A percentile compares a stretch with the other conserved stretches of the same genome.
These are phyloP conservation scores for Mycosphaerella arachidis DNA, from an alignment of 2,329 filamentous ascomycete species.

Conservation along the genomic window DNA sequence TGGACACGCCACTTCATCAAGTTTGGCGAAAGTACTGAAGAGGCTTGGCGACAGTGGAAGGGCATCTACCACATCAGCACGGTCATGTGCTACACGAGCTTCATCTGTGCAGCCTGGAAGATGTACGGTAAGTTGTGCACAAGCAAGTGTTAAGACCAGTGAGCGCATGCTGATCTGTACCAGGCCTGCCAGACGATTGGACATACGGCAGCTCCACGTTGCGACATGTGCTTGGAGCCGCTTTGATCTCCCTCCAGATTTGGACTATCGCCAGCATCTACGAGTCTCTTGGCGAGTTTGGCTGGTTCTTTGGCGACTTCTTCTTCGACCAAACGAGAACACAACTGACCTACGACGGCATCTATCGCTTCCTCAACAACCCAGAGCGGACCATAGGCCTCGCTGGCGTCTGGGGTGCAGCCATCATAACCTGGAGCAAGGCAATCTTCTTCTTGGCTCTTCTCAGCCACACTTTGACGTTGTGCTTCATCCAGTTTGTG, in stretches of 20 bases:
- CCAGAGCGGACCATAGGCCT: constrained; percentile 90
- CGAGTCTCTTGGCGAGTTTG: constrained; percentile 92
- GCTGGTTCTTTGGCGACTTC: constrained; percentile 99
- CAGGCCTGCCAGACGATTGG: constrained; percentile 73
- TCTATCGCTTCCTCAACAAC: constrained; percentile 97
- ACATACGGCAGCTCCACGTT: constrained; percentile 78
- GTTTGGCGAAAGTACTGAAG: constrained; percentile 81
- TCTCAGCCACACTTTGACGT: constrained; percentile 75
- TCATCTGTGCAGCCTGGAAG: constrained; percentile 90
- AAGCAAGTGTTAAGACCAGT: neutral
- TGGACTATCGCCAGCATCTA: constrained; percentile 95
- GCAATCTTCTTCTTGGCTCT: constrained; percentile 83
- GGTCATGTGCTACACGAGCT: constrained; percentile 82
- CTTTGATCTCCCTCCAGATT: constrained; percentile 77
- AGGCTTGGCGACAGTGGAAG: constrained; percentile 98
- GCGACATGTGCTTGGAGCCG: constrained; percentile 77
- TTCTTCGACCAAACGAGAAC: constrained; percentile 92
- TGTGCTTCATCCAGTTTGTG: constrained; percentile 86
- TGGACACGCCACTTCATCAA: constrained; percentile 99
- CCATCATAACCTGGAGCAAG: constrained; percentile 85
- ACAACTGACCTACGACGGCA: constrained; percentile 91
- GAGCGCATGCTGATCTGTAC: neutral
- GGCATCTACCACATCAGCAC: constrained; percentile 90
- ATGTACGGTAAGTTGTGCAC: constrained; percentile 60
- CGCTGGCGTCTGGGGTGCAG: constrained; percentile 91